Conservation (phyloP, 495 filamentous ascomycete genomes). For the Paragyromitra xinjiangensis region DNA sequence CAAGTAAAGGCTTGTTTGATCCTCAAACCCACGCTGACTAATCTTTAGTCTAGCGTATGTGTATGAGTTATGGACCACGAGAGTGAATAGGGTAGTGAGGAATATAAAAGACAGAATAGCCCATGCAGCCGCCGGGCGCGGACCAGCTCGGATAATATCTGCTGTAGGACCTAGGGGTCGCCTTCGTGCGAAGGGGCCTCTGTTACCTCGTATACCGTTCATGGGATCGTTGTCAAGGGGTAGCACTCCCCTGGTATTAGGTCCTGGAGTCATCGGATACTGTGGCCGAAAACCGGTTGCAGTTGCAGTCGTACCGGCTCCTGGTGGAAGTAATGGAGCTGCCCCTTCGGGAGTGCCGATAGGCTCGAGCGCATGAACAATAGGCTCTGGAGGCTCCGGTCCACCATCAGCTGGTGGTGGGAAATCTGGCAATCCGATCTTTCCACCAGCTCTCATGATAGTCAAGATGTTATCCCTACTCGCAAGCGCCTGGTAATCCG, state of each 20-base stretch:
- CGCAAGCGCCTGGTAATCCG: slow-evolving; percentile 45
- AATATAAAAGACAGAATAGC: slow-evolving; percentile 26
- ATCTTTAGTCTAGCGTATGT: slow-evolving; percentile 41
- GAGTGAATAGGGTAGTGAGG: background rate
- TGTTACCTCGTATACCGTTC: slow-evolving; percentile 2
- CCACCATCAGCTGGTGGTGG: slow-evolving; percentile 10
- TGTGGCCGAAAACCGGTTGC: background rate
- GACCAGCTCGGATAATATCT: slow-evolving; percentile 43
- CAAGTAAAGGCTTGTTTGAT: slow-evolving; percentile 21
- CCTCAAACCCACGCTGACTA: slow-evolving; percentile 42
- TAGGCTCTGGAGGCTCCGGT: background rate
- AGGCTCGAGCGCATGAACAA: slow-evolving; percentile 7
- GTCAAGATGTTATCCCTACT: slow-evolving; percentile 40
- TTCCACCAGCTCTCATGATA: slow-evolving; percentile 18
- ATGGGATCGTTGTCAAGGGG: slow-evolving; percentile 24
- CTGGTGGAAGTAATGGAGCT: background rate
- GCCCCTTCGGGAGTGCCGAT: background rate
- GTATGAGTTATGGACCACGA: slow-evolving; percentile 37
- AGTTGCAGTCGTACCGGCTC: background rate
- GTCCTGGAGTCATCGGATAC: background rate
- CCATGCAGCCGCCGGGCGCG: slow-evolving; percentile 39
- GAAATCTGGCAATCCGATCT: slow-evolving; percentile 31
- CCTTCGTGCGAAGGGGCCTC: slow-evolving; percentile 7
- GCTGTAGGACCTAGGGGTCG: slow-evolving; percentile 29
- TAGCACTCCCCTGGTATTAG: background rate